phyloP scores from a whole-genome alignment of 768 basidiomycete species.

The Boletus vermiculosoides region DNA sequence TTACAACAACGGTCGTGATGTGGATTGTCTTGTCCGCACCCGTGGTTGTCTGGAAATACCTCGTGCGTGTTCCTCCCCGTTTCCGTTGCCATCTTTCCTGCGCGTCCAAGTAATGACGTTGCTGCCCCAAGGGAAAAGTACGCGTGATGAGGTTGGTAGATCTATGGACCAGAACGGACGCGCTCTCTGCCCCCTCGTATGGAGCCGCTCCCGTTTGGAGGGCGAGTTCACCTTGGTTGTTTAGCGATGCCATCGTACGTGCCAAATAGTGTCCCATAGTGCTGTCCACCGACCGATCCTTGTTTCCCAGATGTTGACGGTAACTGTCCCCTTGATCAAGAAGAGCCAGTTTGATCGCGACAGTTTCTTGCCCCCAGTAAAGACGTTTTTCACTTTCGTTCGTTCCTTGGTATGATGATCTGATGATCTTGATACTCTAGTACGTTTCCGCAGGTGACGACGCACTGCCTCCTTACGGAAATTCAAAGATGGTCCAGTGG shows the following conservation, averaged over 20 bases:
- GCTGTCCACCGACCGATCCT: neutral
- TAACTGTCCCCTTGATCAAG: constrained; percentile 37
- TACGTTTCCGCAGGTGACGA: constrained; percentile 42
- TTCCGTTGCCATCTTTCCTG: neutral
- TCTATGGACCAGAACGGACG: constrained; percentile 43
- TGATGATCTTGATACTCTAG: constrained; percentile 19
- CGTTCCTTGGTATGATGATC: neutral
- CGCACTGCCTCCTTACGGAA: constrained; percentile 31
- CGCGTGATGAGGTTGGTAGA: constrained; percentile 38
- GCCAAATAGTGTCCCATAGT: neutral
- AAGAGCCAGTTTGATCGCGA: constrained; percentile 41
- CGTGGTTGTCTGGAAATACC: constrained; percentile 46
- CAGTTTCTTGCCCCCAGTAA: constrained; percentile 44
- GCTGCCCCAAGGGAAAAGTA: constrained; percentile 39
- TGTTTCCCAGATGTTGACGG: constrained; percentile 35
- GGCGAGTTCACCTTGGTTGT: constrained; percentile 41
- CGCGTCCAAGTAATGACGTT: neutral
- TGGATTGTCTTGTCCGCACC: constrained; percentile 42
- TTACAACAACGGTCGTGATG: constrained; percentile 39
- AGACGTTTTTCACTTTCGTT: neutral
- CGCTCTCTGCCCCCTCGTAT: constrained; percentile 24
- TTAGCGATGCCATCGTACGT: constrained; percentile 38
- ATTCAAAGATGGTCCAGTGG: constrained; percentile 26
- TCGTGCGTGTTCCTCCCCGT: constrained; percentile 28
- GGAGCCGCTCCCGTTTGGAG: constrained; percentile 40